phyloP scores from a whole-genome alignment of 768 basidiomycete genomes.

The Dendrothele bispora region DNA sequence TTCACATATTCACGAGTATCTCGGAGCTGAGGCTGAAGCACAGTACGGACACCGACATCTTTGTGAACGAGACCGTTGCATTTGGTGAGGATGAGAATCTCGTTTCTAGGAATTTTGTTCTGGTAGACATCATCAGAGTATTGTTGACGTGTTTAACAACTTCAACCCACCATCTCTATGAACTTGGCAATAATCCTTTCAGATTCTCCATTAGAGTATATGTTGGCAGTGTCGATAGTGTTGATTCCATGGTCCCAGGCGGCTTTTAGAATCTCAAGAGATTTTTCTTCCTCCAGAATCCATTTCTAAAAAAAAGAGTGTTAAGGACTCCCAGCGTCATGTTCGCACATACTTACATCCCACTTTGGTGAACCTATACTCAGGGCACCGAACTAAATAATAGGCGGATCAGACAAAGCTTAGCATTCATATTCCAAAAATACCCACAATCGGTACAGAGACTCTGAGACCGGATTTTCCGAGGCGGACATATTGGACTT shows the following conservation, averaged over 20 bases:
- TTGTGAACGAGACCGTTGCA: slow-evolving; percentile 14
- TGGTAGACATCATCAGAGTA: slow-evolving; percentile 3
- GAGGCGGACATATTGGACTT: neutral
- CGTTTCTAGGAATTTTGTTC: slow-evolving; percentile 24
- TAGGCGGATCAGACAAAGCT: neutral
- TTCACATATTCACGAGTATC: slow-evolving; percentile 16
- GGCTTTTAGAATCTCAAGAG: slow-evolving; percentile 42
- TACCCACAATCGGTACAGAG: slow-evolving; percentile 3
- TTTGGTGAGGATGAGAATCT: slow-evolving; percentile 16
- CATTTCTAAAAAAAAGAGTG: slow-evolving; percentile 33
- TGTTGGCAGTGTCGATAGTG: slow-evolving; percentile 38
- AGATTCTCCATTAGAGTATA: slow-evolving; percentile 37
- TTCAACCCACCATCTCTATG: slow-evolving; percentile 28
- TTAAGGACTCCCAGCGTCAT: no score
- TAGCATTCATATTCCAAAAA: no score
- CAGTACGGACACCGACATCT: neutral
- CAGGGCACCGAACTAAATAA: slow-evolving; percentile 20
- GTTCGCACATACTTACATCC: slow-evolving; percentile 7
- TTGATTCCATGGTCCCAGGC: slow-evolving; percentile 42
- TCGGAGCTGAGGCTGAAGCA: neutral
- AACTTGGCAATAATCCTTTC: slow-evolving; percentile 43
- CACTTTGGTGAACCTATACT: slow-evolving; percentile 18
- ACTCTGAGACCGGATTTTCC: neutral
- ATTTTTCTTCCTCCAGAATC: slow-evolving; percentile 48
- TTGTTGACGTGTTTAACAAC: slow-evolving; percentile 8